These are phyloP conservation scores for Isoetes engelmannii DNA, from an alignment of 83 land plant species.

Conservation along the genomic window DNA sequence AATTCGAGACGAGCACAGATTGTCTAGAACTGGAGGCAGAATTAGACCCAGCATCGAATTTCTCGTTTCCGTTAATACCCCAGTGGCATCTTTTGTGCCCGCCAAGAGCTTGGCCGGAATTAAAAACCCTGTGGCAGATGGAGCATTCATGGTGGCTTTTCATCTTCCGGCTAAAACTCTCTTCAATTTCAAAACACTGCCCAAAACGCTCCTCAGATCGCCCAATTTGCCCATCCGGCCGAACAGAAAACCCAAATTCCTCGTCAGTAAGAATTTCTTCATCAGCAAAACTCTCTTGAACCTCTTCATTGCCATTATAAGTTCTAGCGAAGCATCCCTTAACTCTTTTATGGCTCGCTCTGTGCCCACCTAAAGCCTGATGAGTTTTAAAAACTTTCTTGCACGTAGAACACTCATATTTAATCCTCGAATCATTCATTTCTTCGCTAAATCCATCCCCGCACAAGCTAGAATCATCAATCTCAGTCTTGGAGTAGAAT, in stretches of 20 bases:
- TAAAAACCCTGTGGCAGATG: slow-evolving; percentile 30
- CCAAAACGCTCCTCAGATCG: not conserved
- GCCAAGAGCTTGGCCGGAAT: slow-evolving; percentile 39
- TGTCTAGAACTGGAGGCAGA: not conserved
- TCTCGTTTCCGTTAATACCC: not conserved
- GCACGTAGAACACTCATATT: slow-evolving; percentile 41
- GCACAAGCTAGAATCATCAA: not conserved
- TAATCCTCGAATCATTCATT: not conserved
- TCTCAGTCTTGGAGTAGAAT: not conserved
- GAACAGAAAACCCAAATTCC: not conserved
- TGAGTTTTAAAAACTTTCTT: slow-evolving; percentile 41
- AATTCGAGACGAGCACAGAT: not conserved
- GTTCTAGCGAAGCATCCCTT: slow-evolving; percentile 37
- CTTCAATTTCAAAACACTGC: not conserved
- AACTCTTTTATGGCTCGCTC: slow-evolving; percentile 39
- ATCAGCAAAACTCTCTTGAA: not conserved
- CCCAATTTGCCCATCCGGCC: not conserved
- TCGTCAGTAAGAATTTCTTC: not conserved
- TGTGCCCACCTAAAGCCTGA: slow-evolving; percentile 55
- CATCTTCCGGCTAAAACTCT: not conserved
- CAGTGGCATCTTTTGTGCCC: slow-evolving; percentile 43
- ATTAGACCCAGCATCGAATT: not conserved
- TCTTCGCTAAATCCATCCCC: not conserved
- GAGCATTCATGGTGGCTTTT: slow-evolving; percentile 20
- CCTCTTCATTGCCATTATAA: not conserved